These are phyloP conservation scores for Pyrenochaeta sp. DNA, from an alignment of 2,329 filamentous ascomycete species.

Conservation along the genomic window DNA sequence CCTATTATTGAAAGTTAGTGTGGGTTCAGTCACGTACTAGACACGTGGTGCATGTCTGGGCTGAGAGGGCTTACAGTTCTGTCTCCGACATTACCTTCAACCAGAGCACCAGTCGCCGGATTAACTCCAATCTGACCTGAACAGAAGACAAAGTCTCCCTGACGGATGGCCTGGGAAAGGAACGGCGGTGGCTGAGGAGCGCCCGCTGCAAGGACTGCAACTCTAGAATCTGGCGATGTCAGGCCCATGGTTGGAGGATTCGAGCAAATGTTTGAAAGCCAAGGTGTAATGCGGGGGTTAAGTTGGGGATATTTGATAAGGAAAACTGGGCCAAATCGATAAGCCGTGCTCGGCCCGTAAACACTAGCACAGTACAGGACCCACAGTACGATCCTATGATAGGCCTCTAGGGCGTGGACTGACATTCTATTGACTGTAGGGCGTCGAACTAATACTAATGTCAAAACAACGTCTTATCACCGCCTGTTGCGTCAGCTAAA, in stretches of 20 bases:
- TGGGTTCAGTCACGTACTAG: background rate
- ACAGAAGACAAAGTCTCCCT: slow-evolving; percentile 73
- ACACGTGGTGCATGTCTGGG: background rate
- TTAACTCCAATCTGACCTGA: slow-evolving; percentile 70
- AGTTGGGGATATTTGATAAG: too few relatives aligned
- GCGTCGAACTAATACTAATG: too few relatives aligned
- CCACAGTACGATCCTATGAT: too few relatives aligned
- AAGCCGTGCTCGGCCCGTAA: too few relatives aligned
- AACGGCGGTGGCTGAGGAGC: slow-evolving; percentile 35
- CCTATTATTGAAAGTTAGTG: too few relatives aligned
- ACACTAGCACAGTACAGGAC: too few relatives aligned
- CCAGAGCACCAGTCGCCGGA: slow-evolving; percentile 60
- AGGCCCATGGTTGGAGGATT: background rate
- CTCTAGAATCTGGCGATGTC: slow-evolving; percentile 6
- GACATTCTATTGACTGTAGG: too few relatives aligned
- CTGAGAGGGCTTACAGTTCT: slow-evolving; percentile 51
- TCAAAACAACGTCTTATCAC: too few relatives aligned
- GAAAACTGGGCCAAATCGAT: too few relatives aligned
- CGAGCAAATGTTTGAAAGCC: background rate
- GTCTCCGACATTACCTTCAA: slow-evolving; percentile 66
- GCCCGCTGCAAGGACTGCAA: slow-evolving; percentile 4
- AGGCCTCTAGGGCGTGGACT: too few relatives aligned
- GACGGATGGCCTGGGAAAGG: slow-evolving; percentile 56
- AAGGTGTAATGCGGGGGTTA: background rate
- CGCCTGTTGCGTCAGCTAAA: too few relatives aligned